Conservation (phyloP, 257 asterid species). For the Nicotiana undulata region DNA sequence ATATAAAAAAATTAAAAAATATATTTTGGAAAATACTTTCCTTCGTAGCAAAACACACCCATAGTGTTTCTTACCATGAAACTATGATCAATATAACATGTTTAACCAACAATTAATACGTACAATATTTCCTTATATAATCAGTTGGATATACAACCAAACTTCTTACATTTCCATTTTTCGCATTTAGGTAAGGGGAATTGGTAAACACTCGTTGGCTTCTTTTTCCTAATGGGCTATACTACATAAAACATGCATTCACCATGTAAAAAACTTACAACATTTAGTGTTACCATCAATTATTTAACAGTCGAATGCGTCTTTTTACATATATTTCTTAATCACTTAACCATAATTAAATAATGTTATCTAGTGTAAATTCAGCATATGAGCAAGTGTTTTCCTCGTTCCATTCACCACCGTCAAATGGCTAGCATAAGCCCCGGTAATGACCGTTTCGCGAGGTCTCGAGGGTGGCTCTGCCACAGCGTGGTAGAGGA, state of each 20-base stretch:
- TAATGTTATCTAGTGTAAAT: too few relatives aligned
- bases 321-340: too few relatives aligned
- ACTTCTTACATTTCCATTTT: neutral
- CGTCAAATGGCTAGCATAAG: constrained; percentile 66
- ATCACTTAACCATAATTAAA: too few relatives aligned
- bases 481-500: constrained; percentile 61
- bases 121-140: neutral
- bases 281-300: too few relatives aligned
- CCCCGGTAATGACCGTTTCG: constrained; percentile 60
- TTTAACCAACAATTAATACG: neutral
- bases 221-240: neutral
- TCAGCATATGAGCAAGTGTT: too few relatives aligned
- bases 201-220: neutral
- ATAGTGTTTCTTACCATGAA: neutral
- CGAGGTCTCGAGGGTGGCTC: constrained; percentile 85
- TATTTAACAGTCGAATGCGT: too few relatives aligned
- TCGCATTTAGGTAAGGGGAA: neutral
- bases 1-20: too few relatives aligned
- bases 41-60: too few relatives aligned
- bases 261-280: too few relatives aligned
- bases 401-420: neutral
- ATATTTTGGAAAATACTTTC: too few relatives aligned
- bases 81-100: neutral
- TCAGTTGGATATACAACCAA: neutral
- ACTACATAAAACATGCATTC: neutral